Evolutionary conservation across 352 stramenopile genomes (phyloP).

Genomic region (Peronospora belbahrii): DNA sequence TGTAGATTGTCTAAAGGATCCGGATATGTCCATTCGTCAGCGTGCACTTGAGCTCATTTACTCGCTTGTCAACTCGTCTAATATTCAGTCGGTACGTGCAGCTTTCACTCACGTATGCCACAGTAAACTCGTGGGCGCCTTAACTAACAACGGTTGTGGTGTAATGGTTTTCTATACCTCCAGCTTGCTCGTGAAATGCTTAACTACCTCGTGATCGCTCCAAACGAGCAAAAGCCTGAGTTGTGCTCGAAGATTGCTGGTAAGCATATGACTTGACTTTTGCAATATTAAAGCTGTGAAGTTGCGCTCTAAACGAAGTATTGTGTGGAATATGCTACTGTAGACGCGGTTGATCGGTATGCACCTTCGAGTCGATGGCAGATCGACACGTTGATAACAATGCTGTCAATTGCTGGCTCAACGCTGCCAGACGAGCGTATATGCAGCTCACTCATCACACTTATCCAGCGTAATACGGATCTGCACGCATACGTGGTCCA

Average conservation of each 20-base stretch:
- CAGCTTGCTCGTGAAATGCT: constrained; percentile 95
- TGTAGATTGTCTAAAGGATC: constrained; percentile 92
- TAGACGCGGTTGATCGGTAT: constrained; percentile 82
- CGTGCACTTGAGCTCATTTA: constrained; percentile 98
- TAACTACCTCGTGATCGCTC: constrained; percentile 98
- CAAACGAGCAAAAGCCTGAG: constrained; percentile 90
- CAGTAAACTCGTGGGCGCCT: not conserved
- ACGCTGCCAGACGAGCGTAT: constrained; percentile 91
- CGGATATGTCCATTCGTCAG: constrained; percentile 97
- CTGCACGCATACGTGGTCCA: constrained; percentile 93
- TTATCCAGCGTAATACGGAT: constrained; percentile 89
- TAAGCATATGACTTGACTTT: constrained; percentile 26
- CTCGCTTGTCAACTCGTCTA: constrained; percentile 95
- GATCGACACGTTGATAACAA: constrained; percentile 97
- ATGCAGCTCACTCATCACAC: constrained; percentile 91
- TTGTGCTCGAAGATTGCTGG: constrained; percentile 93
- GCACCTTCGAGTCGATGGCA: constrained; percentile 85
- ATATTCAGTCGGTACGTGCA: constrained; percentile 86
- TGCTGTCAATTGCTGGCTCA: constrained; percentile 95
- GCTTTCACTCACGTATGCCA: not conserved
- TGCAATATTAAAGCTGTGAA: not conserved
- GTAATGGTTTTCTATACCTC: constrained; percentile 7
- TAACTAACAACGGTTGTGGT: constrained; percentile 1
- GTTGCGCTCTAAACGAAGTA: not conserved
- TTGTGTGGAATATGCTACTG: not conserved